Evolutionary conservation across 345 rosid genomes (phyloP).

Genomic region (Aegle marmelos): DNA sequence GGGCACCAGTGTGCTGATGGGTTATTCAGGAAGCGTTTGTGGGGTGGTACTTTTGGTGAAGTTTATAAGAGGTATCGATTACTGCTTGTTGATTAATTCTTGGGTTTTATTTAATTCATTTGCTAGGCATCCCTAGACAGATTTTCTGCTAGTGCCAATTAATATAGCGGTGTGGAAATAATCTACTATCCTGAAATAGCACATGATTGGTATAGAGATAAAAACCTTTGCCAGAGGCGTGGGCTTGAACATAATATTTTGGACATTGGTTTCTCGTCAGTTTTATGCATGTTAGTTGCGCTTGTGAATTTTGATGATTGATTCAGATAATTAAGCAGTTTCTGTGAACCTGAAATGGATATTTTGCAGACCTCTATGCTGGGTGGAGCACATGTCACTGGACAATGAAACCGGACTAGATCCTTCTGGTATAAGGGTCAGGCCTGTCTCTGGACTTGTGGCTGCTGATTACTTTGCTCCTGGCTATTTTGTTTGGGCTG

Average conservation of each 20-base stretch:
- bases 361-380: slow-evolving; percentile 62
- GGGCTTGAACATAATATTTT: no score
- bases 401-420: slow-evolving; percentile 72
- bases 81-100: background rate
- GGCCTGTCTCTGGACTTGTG: slow-evolving; percentile 72
- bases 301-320: slow-evolving; percentile 6
- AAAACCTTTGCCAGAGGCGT: background rate
- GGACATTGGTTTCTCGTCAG: background rate
- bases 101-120: background rate
- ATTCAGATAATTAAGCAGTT: background rate
- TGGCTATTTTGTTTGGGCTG: slow-evolving; percentile 81
- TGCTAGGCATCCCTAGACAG: background rate
- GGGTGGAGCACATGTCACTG: slow-evolving; percentile 72
- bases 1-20: slow-evolving; percentile 70
- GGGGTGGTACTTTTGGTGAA: slow-evolving; percentile 77
- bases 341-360: slow-evolving; percentile 14
- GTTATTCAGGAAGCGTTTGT: slow-evolving; percentile 66
- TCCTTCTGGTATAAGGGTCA: slow-evolving; percentile 58
- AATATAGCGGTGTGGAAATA: background rate
- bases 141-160: background rate
- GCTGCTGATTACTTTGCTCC: slow-evolving; percentile 85
- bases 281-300: background rate
- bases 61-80: slow-evolving; percentile 48
- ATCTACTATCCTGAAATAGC: background rate
- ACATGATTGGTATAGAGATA: background rate